These are phyloP conservation scores for Carpinus fangiana DNA, from an alignment of 306 rosid genomes.

Conservation along the genomic window DNA sequence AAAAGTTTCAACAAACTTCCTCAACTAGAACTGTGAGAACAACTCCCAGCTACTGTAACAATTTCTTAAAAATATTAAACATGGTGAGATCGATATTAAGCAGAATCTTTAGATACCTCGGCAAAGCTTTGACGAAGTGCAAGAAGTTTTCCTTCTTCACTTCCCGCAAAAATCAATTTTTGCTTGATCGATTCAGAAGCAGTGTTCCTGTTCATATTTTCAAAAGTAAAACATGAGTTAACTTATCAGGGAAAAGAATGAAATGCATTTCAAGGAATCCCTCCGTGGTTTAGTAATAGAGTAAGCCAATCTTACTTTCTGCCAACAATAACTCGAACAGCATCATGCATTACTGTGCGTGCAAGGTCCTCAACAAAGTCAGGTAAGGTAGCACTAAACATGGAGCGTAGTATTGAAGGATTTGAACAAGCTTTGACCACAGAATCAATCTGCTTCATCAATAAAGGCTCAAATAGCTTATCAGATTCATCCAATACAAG, in stretches of 20 bases:
- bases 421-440: conserved; percentile 91
- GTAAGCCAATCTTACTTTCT: conserved; percentile 65
- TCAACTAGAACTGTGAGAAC: conserved; percentile 19
- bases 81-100: background rate
- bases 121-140: conserved; percentile 92
- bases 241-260: conserved; percentile 4
- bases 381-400: conserved; percentile 96
- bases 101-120: conserved; percentile 51
- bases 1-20: conserved; percentile 3
- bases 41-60: background rate
- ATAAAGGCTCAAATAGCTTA: conserved; percentile 85
- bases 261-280: conserved; percentile 7
- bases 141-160: conserved; percentile 89
- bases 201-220: conserved; percentile 64
- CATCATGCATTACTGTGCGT: conserved; percentile 93
- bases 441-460: conserved; percentile 82
- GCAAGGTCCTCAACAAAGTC: conserved; percentile 94
- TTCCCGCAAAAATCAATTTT: conserved; percentile 81
- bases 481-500: conserved; percentile 97
- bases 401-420: conserved; percentile 75
- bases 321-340: conserved; percentile 91
- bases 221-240: conserved; percentile 26
- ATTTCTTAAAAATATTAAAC: background rate
- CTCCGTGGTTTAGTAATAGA: conserved; percentile 15
- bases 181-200: conserved; percentile 89